These are phyloP conservation scores for Crithidia expoeki DNA, from an alignment of 208 protist genomes.

Conservation along the genomic window DNA sequence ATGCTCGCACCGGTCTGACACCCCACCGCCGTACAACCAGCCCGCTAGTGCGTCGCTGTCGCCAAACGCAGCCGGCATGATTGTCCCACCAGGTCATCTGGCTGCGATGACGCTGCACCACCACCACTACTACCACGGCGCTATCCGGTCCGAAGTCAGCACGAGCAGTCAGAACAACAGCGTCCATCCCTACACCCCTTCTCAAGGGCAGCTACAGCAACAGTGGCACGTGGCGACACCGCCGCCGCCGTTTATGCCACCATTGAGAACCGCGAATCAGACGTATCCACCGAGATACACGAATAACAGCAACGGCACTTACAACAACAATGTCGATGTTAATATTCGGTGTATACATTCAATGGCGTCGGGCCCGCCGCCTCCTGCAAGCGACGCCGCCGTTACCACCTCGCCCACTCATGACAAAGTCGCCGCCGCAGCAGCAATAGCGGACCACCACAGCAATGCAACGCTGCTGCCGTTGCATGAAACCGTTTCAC, in stretches of 20 bases:
- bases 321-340: too few species aligned
- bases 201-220: neutral
- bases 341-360: too few species aligned
- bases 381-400: too few species aligned
- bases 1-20: constrained; percentile 8
- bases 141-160: constrained; percentile 4
- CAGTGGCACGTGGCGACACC: neutral
- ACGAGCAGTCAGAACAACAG: constrained; percentile 15
- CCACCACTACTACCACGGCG: neutral
- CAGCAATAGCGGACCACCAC: neutral
- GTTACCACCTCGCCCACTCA: too few species aligned
- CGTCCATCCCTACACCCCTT: neutral
- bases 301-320: neutral
- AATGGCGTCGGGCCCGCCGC: too few species aligned
- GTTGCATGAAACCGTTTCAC: neutral
- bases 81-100: constrained; percentile 5
- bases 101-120: neutral
- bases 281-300: neutral
- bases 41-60: constrained; percentile 11
- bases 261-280: neutral
- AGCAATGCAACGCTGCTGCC: neutral
- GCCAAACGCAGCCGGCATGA: constrained; percentile 13
- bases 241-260: constrained; percentile 9
- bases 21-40: constrained; percentile 17
- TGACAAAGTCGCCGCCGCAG: too few species aligned